Evolutionary conservation across 148 eudicot genomes (phyloP).

Genomic region (Polygonum aviculare): DNA sequence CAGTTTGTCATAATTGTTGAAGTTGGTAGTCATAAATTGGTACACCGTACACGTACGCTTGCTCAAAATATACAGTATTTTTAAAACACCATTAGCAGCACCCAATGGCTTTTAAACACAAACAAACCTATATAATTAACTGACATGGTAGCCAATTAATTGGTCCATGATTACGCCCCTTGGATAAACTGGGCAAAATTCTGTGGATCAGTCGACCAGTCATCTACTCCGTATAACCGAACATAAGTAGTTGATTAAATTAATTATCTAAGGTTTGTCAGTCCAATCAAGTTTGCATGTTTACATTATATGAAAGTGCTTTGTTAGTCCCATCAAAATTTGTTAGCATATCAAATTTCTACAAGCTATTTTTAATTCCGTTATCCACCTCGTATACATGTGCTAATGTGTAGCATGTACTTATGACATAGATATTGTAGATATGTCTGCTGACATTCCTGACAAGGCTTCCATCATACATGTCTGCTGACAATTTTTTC

Average conservation of each 20-base stretch:
- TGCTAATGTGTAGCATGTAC: background rate
- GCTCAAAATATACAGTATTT: no score
- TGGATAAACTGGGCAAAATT: background rate
- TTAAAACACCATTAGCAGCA: background rate
- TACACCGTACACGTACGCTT: background rate
- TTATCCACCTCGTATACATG: background rate
- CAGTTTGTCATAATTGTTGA: background rate
- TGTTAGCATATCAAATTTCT: background rate
- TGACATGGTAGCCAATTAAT: slow-evolving; percentile 4
- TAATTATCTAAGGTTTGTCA: background rate
- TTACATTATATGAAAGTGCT: background rate
- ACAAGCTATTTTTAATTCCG: background rate
- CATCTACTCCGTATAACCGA: background rate
- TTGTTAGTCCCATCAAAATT: background rate
- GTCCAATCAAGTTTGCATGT: background rate
- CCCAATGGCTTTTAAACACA: background rate
- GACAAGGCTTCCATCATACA: no score
- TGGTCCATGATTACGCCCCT: background rate
- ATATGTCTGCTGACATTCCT: no score
- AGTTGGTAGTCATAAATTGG: background rate
- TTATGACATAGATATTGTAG: background rate
- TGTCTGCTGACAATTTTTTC: no score
- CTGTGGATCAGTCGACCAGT: background rate
- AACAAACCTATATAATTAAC: background rate
- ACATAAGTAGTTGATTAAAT: background rate